Percentiles rank a stretch among this genome's conserved stretches.
phyloP scores from a whole-genome alignment of 805 yeast genomes.

The Kuraishia ogatae region DNA sequence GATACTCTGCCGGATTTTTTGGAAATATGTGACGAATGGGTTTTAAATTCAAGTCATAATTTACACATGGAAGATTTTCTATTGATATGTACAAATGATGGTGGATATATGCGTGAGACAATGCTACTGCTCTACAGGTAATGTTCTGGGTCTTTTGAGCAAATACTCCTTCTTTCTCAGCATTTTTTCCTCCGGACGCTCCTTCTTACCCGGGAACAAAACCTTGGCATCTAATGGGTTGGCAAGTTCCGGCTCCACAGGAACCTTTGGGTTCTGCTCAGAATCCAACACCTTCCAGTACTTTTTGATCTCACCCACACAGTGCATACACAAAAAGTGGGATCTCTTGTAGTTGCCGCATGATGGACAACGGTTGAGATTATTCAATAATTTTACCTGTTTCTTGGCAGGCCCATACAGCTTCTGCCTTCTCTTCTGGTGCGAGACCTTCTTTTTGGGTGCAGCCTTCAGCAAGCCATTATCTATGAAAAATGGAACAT shows the following conservation, averaged over 20 bases:
- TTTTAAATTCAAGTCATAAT: too few relatives aligned
- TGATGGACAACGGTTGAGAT: constrained; percentile 86
- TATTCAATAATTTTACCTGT: constrained; percentile 65
- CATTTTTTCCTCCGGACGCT: constrained; percentile 33
- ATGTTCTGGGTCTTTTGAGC: constrained; percentile 42
- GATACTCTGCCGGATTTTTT: too few relatives aligned
- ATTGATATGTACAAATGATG: not conserved
- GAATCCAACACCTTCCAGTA: constrained; percentile 51
- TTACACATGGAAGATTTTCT: too few relatives aligned
- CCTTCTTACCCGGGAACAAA: constrained; percentile 66
- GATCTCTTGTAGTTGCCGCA: constrained; percentile 91
- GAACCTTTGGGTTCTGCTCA: constrained; percentile 15
- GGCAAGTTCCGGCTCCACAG: constrained; percentile 31
- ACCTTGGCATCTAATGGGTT: constrained; percentile 56
- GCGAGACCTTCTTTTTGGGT: constrained; percentile 90
- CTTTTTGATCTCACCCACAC: constrained; percentile 73
- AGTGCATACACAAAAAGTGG: constrained; percentile 87
- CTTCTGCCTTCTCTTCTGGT: constrained; percentile 76
- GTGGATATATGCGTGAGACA: not conserved
- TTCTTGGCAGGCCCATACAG: constrained; percentile 77
- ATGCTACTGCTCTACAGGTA: constrained; percentile 34
- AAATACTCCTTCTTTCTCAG: constrained; percentile 49
- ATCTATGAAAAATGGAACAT: constrained; percentile 38
- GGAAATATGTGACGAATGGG: too few relatives aligned
- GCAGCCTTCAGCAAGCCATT: constrained; percentile 80